Base-by-base conservation (phyloP, 2,329 filamentous ascomycete genomes). In the Geosmithia putterillii region DNA sequence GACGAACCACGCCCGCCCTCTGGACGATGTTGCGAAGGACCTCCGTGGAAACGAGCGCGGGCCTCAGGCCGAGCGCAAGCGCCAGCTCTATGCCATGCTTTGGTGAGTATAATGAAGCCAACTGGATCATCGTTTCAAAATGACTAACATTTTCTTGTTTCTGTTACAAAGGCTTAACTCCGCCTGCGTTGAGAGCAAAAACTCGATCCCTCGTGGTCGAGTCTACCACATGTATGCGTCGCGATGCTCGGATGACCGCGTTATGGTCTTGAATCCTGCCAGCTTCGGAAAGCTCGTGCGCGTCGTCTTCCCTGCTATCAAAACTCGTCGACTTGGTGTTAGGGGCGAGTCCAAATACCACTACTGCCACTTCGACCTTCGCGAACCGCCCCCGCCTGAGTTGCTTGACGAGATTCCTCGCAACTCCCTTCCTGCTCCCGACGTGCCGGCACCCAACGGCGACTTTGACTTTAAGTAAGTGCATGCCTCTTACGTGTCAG, bases 311-410 rank as follows among this genome's bases (percentile, higher is more conserved):
- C 90, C 92, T 0, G 90, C 89, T 37, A 81, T 98, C 19, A 90
- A 94, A 63, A 98, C 92, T 25, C 76, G 92, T 46, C 78, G 92
- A 50, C 71, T 98, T 12, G 92, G 92, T 48, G 89, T 96, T 40
- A 80, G 92, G 43, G 92, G 92, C 50, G 90, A 96, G 65, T 98
- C 92, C 14, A 98, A 98, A 60, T 98, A 98, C 60, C 92, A 98
- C 62, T 98, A 98, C 55, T 78, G 82, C 40, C 80, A 81, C 55
- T 83, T 83, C 53, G 67, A 67, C 12, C 61, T 82, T 42, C 63
- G 67, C 37, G 77, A 81, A 42, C 77, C 81, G 45, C 44, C 40
- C 14, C 22, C 35, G 18, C n/a, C 40, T 14, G 40, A 40, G 34
- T 17, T 23, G 40, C 10, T 32, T 12, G 40, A 38, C 12, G 9